Evolutionary conservation across 2,329 filamentous ascomycete species (phyloP).

Genomic region (Davidsoniella australis): DNA sequence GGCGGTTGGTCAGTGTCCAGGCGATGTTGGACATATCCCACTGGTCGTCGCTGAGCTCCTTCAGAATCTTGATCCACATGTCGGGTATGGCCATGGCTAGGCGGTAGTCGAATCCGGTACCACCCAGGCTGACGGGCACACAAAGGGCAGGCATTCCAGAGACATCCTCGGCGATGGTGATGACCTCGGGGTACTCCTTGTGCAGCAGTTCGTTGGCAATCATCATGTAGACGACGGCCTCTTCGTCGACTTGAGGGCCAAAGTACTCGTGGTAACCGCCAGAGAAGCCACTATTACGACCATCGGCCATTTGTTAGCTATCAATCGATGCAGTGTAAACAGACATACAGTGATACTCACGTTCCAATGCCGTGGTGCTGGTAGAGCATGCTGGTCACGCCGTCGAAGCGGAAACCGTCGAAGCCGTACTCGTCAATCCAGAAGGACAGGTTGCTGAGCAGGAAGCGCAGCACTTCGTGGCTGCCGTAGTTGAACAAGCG

Average conservation of each 20-base stretch:
- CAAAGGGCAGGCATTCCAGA: constrained; percentile 98
- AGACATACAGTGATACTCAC: constrained; percentile 32
- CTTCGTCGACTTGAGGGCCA: constrained; percentile 72
- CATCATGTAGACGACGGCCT: constrained; percentile 89
- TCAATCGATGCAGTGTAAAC: not conserved
- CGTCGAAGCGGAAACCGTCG: constrained; percentile 94
- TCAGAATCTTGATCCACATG: constrained; percentile 97
- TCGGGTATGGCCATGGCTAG: constrained; percentile 96
- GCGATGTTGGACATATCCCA: constrained; percentile 81
- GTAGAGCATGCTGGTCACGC: constrained; percentile 97
- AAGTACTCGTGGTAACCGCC: constrained; percentile 98
- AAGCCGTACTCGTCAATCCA: constrained; percentile 99
- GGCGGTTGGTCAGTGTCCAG: constrained; percentile 78
- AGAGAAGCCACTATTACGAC: constrained; percentile 58
- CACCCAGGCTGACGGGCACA: constrained; percentile 66
- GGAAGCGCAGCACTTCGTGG: constrained; percentile 88
- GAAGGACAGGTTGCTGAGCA: constrained; percentile 87
- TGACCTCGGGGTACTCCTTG: constrained; percentile 66
- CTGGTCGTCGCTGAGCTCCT: constrained; percentile 76
- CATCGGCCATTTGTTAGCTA: constrained; percentile 11
- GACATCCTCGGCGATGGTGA: constrained; percentile 92
- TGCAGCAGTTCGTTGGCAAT: constrained; percentile 93
- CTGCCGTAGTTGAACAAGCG: constrained; percentile 92
- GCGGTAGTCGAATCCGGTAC: constrained; percentile 92
- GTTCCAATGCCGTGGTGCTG: constrained; percentile 91